Base-by-base conservation (phyloP, 1,284 basidiomycete species). In the Coniferiporia weirii region DNA sequence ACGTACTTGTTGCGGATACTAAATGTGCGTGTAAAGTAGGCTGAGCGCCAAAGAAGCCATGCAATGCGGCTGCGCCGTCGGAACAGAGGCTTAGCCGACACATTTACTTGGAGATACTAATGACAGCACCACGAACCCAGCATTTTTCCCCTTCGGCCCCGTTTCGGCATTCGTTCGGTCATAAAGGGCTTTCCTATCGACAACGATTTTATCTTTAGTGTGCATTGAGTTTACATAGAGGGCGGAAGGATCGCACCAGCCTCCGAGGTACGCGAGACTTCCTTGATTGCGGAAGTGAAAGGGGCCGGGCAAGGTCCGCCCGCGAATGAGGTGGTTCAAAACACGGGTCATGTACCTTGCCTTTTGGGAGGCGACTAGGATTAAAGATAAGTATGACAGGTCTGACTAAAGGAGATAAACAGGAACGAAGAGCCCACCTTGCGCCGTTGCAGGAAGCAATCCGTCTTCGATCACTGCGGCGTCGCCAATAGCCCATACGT, bases 401-500 rank as follows among this genome's bases (percentile, higher is more conserved):
- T 15, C 38, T 32, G 10, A 17, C 17, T 34, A n/a, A 52, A n/a
- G 38, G 36, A 48, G 27, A 9, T 13, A 50, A 19, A 67, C 52
- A 68, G 61, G 64, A 40, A 44, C 10, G 34, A 57, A 35, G 3
- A 7, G 55, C 69, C 20, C 40, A 83, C 85, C 86, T 79, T 93
- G 90, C n/a, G 90, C 89, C 19, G 90, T 92, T 1, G 94, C 92
- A 6, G 94, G 93, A 4, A 95, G 77, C 35, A 80, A 75, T 10
- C 81, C 79, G 60, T 79, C 77, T 20, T 79, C 75, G 38, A 88
- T 81, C 34, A 77, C 79, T 1, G 84, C 81, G 54, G 88, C 85
- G 68, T 95, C 93, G 4, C 93, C 93, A 57, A 95, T 87, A 12
- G 86, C 91, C 76, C 84, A 93, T 1, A 95, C 85, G 67, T 92